Evolutionary conservation across 108 stramenopile genomes (phyloP).

Genomic region (Schizochytrium sp.): DNA sequence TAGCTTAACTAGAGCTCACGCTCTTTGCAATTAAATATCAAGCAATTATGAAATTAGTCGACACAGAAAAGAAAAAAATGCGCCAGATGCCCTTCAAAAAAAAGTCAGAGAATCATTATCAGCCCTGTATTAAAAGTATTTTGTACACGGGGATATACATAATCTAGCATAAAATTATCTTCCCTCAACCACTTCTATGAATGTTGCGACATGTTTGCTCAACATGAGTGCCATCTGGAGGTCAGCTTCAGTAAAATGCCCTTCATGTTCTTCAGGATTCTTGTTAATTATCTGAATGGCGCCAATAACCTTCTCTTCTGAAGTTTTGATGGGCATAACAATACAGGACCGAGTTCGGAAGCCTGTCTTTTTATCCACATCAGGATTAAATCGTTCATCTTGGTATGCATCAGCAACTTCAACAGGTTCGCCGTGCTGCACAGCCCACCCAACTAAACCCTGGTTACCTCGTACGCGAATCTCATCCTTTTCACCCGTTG

Average conservation of each 20-base stretch:
- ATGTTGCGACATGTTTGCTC: background rate
- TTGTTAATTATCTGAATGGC: slow-evolving; percentile 68
- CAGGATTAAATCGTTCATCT: slow-evolving; percentile 74
- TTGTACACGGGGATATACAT: too few species aligned
- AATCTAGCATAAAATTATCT: background rate
- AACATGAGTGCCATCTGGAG: slow-evolving; percentile 14
- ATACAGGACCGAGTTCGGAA: slow-evolving; percentile 78
- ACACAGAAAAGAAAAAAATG: too few species aligned
- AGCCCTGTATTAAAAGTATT: too few species aligned
- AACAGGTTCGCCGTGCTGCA: background rate
- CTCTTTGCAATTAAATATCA: too few species aligned
- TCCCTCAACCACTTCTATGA: slow-evolving; percentile 6
- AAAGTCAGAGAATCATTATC: too few species aligned
- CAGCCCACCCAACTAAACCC: slow-evolving; percentile 18
- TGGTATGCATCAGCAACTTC: slow-evolving; percentile 66
- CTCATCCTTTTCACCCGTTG: slow-evolving; percentile 68
- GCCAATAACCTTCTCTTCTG: slow-evolving; percentile 43
- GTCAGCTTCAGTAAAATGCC: background rate
- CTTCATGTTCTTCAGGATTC: background rate
- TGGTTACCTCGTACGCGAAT: slow-evolving; percentile 10
- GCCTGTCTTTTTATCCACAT: slow-evolving; percentile 77
- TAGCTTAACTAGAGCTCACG: too few species aligned
- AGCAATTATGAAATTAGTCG: too few species aligned
- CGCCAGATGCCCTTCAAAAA: too few species aligned
- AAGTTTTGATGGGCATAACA: slow-evolving; percentile 70